Conservation (phyloP, 805 yeast genomes). For the Metschnikowia orientalis region DNA sequence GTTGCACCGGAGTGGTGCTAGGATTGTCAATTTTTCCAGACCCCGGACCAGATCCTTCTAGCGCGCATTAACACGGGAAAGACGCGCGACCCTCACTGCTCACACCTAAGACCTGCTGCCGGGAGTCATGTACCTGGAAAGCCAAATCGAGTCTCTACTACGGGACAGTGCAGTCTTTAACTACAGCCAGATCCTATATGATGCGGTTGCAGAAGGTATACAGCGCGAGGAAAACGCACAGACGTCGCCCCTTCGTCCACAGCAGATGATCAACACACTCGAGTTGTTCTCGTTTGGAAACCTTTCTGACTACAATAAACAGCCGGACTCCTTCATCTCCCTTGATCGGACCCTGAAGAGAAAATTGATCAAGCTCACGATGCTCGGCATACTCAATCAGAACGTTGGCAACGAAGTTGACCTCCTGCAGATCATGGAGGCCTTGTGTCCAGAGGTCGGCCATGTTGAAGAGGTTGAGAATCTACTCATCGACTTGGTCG, state of each 20-base stretch:
- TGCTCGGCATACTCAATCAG: slow-evolving; percentile 22
- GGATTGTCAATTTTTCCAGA: no score
- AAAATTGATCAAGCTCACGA: slow-evolving; percentile 28
- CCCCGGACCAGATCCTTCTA: no score
- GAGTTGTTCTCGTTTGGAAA: slow-evolving; percentile 40
- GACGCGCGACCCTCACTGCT: no score
- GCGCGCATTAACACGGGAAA: no score
- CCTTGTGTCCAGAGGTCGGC: slow-evolving; percentile 3
- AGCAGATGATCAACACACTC: slow-evolving; percentile 21
- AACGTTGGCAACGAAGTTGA: slow-evolving; percentile 20
- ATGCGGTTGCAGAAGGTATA: background rate
- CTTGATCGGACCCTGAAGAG: slow-evolving; percentile 13
- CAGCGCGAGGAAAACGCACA: background rate
- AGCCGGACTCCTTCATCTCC: slow-evolving; percentile 15
- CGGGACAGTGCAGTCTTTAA: slow-evolving; percentile 2
- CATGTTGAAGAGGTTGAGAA: slow-evolving; percentile 15
- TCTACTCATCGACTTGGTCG: slow-evolving; percentile 24
- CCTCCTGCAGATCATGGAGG: slow-evolving; percentile 15
- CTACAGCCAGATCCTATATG: slow-evolving; percentile 8
- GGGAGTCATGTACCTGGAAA: background rate
- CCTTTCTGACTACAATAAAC: slow-evolving; percentile 21
- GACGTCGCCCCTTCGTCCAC: no score
- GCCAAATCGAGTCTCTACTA: background rate
- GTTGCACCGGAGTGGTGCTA: no score
- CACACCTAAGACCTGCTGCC: no score